Evolutionary conservation across 139 green algal genomes (phyloP).

Genomic region (Auxenochlorella pyrenoidosa): DNA sequence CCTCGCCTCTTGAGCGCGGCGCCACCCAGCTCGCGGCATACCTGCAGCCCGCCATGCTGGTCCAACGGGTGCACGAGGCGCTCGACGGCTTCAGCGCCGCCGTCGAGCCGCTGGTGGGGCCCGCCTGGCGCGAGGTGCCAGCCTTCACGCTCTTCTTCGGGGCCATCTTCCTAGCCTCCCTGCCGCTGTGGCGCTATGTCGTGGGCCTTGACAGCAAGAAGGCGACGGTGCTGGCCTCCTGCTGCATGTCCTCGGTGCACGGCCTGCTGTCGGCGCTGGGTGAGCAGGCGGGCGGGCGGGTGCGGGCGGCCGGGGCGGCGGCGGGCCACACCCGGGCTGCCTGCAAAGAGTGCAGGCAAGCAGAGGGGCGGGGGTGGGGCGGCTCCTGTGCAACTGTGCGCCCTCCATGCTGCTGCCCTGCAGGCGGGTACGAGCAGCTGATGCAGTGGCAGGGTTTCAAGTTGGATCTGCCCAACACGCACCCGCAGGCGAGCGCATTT

Average conservation of each 20-base stretch:
- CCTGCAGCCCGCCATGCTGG: neutral
- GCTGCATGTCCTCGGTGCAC: constrained; percentile 28
- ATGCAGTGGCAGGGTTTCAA: neutral
- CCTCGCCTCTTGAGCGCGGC: no score
- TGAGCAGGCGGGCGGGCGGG: neutral
- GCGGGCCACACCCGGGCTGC: neutral
- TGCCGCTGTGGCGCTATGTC: constrained; percentile 20
- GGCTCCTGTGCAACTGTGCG: neutral
- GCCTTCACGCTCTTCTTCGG: constrained; percentile 24
- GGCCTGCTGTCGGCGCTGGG: neutral
- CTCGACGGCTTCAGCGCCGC: neutral
- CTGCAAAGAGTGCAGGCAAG: neutral
- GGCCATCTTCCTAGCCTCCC: neutral
- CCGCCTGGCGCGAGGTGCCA: constrained; percentile 22
- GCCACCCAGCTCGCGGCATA: no score
- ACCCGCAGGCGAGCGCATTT: neutral
- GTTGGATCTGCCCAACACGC: constrained; percentile 29
- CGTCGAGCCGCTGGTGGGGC: neutral
- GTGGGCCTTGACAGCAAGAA: constrained; percentile 7
- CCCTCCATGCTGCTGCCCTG: neutral
- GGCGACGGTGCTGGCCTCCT: constrained; percentile 30
- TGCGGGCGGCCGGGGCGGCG: no score
- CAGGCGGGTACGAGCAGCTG: constrained; percentile 27
- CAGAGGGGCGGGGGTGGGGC: neutral
- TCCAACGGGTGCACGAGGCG: neutral